These are phyloP conservation scores for Vaccinium corymbosum DNA, from an alignment of 148 eudicot species.

Conservation along the genomic window DNA sequence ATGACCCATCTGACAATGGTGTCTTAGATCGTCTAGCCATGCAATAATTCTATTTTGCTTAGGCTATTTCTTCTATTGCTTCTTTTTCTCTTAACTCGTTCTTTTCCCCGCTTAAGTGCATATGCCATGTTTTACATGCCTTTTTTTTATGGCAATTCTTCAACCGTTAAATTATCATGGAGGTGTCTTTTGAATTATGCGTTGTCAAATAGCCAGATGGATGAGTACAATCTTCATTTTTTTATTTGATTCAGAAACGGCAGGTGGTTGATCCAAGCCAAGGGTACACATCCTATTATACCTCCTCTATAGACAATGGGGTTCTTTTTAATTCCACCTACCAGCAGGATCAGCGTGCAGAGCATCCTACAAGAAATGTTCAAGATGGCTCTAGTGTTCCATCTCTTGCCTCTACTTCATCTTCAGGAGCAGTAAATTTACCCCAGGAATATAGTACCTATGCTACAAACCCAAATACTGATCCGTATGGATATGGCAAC, in stretches of 20 bases:
- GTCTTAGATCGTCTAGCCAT: not conserved
- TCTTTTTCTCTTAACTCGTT: not conserved
- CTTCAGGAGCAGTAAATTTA: conserved; percentile 46
- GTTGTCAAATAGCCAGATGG: conserved; percentile 2
- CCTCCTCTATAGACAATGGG: conserved; percentile 46
- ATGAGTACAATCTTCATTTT: not conserved
- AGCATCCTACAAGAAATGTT: conserved; percentile 35
- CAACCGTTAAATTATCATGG: not conserved
- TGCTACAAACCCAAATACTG: conserved; percentile 49
- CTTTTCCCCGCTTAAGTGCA: not conserved
- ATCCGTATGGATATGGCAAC: conserved; percentile 66
- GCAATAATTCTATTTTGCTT: not conserved
- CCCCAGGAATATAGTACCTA: conserved; percentile 62
- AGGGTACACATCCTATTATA: conserved; percentile 53
- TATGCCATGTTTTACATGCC: not conserved
- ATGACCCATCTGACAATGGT: not conserved
- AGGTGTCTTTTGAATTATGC: not conserved
- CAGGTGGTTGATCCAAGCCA: conserved; percentile 47
- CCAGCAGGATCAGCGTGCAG: conserved; percentile 47
- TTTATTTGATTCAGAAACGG: conserved; percentile 30
- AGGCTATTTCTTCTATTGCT: not conserved
- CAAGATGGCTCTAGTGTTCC: conserved; percentile 48
- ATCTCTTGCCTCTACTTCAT: conserved; percentile 46
- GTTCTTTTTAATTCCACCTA: conserved; percentile 40
- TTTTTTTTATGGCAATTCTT: not conserved